phyloP scores from a whole-genome alignment of 352 stramenopile species.

The Globisporangium irregulare region DNA sequence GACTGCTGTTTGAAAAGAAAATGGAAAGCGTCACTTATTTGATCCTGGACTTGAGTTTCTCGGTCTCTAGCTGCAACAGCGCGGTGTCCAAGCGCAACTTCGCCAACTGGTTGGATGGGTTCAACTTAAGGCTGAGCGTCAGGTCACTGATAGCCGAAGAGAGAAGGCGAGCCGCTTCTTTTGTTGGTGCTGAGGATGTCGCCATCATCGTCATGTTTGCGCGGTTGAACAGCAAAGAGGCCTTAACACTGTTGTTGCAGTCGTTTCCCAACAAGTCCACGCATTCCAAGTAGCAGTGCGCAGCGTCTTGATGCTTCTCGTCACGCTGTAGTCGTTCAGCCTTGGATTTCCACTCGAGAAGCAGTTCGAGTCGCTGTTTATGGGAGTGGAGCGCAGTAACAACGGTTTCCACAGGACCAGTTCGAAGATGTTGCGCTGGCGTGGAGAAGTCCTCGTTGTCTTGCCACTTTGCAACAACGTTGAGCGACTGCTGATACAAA shows the following conservation, averaged over 20 bases:
- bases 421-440: not conserved
- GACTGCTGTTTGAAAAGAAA: not conserved
- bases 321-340: slow-evolving; percentile 20
- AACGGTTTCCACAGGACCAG: not conserved
- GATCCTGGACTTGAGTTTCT: slow-evolving; percentile 6
- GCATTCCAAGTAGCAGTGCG: slow-evolving; percentile 21
- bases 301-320: slow-evolving; percentile 19
- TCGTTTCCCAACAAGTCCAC: slow-evolving; percentile 18
- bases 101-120: slow-evolving; percentile 5
- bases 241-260: slow-evolving; percentile 16
- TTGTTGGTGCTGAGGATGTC: not conserved
- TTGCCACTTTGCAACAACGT: not conserved
- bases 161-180: not conserved
- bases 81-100: slow-evolving; percentile 17
- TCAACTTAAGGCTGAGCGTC: slow-evolving; percentile 10
- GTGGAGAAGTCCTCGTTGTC: not conserved
- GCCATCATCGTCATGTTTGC: slow-evolving; percentile 21
- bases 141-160: slow-evolving; percentile 11
- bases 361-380: slow-evolving; percentile 5
- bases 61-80: slow-evolving; percentile 18
- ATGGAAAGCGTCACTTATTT: not conserved
- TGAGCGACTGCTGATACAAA: slow-evolving; percentile 24
- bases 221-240: slow-evolving; percentile 22
- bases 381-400: slow-evolving; percentile 16
- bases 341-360: slow-evolving; percentile 20